Evolutionary conservation across 2,329 filamentous ascomycete genomes (phyloP), one percentile per base, ranked within the genome.

Genomic region (Xylaria sp.): DNA sequence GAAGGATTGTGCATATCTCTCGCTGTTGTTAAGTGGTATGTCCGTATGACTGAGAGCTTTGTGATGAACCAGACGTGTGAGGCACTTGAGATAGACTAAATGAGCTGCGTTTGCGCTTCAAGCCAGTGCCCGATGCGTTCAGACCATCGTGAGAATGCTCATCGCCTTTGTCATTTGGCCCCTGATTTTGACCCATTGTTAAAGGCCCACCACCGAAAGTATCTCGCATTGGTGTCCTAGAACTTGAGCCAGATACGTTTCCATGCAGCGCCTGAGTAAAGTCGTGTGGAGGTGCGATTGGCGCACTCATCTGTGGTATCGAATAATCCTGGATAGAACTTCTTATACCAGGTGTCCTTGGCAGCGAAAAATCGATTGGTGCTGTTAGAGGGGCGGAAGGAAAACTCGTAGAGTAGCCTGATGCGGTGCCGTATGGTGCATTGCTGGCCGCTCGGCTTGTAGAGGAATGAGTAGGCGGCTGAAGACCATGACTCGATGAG

Each of bases 221-320:
- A 68, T 85, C 84, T 65, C 83, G 79, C 77, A 85, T 83, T 10
- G 84, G 82, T 4, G 84, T 84, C 69, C 83, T 78, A 13, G 80
- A 78, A 63, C 71, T 78, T 20, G 81, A 79, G 63, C 74, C 78
- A 3, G 77, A 73, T 76, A 84, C 78, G 74, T 77, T 82, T 7
- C 81, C 81, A 48, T 85, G 82, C 68, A 86, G 81, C 5, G 84
- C 82, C 66, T 84, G 83, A 2, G 82, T 81, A 72, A 88, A 88
- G 63, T 89, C 87, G 62, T 83, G 83, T 0, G 86, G 80, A 3
- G 86, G 83, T 2, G 83, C 83, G 66, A 88, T 86, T 0, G 86
- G 86, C 1, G 86, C 85, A 73, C 84, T 87, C 80, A 88, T 81
- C 74, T 88, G 86, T 2, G 86, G 82, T 74, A 86, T 84, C 13